These are phyloP conservation scores for Irpex rosettiformis DNA, from an alignment of 1,284 basidiomycete species.

Conservation along the genomic window DNA sequence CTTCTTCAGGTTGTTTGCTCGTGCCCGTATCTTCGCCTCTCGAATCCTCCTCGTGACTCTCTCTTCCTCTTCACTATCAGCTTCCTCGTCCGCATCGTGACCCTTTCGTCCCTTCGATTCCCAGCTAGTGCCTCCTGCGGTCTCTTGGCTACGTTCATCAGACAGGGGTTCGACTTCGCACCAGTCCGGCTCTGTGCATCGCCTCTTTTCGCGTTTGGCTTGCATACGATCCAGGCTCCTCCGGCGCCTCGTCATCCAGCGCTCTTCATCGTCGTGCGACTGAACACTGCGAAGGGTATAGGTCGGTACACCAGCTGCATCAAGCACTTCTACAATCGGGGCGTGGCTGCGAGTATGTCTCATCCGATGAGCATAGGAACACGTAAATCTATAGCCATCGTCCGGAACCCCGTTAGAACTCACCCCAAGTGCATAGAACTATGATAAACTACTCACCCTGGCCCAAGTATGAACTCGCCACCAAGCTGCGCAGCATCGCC, in stretches of 20 bases:
- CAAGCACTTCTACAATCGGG: constrained; percentile 63
- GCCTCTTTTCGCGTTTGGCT: constrained; percentile 21
- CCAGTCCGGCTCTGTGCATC: constrained; percentile 12
- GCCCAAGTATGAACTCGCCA: constrained; percentile 86
- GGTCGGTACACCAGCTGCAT: constrained; percentile 47
- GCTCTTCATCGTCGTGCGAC: constrained; percentile 21
- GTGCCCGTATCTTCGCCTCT: constrained; percentile 3
- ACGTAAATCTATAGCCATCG: constrained; percentile 40
- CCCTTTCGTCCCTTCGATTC: not conserved
- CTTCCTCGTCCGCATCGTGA: constrained; percentile 2
- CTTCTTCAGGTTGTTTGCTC: constrained; percentile 7
- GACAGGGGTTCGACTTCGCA: constrained; percentile 1
- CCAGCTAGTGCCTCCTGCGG: not conserved
- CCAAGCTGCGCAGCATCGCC: constrained; percentile 79
- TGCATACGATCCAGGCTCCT: constrained; percentile 24
- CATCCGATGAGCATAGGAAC: constrained; percentile 73
- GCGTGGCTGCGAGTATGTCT: constrained; percentile 65
- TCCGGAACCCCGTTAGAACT: not conserved
- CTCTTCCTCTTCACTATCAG: constrained; percentile 6
- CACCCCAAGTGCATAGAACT: not conserved
- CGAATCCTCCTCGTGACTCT: not conserved
- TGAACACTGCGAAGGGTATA: not conserved
- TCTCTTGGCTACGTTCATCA: not conserved
- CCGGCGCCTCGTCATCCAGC: constrained; percentile 25
- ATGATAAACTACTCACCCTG: constrained; percentile 45